Evolutionary conservation across 1,284 basidiomycete species (phyloP).

Genomic region (Malassezia equina): DNA sequence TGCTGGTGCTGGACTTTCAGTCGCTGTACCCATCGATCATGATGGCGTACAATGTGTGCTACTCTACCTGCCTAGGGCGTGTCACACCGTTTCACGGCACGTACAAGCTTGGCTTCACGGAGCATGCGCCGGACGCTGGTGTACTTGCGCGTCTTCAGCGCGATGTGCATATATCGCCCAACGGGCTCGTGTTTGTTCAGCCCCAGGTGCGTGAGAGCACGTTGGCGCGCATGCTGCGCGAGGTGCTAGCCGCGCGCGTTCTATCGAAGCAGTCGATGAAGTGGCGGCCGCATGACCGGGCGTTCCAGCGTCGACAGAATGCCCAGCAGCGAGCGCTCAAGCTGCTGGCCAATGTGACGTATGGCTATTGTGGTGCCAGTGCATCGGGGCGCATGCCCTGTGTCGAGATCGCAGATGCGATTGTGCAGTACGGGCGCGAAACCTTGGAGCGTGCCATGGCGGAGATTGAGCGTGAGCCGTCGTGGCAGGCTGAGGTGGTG

Average conservation of each 20-base stretch:
- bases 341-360: constrained; percentile 51
- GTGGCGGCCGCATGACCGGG: constrained; percentile 61
- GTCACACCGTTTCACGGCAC: constrained; percentile 70
- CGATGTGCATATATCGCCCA: constrained; percentile 62
- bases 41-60: constrained; percentile 77
- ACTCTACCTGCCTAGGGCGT: constrained; percentile 79
- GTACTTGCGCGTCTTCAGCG: constrained; percentile 61
- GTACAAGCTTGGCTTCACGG: constrained; percentile 70
- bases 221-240: constrained; percentile 79
- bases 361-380: constrained; percentile 85
- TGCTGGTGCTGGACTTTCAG: constrained; percentile 89
- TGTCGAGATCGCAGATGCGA: constrained; percentile 93
- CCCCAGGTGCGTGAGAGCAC: constrained; percentile 71
- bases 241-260: constrained; percentile 86
- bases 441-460: constrained; percentile 89
- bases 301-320: constrained; percentile 37
- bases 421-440: constrained; percentile 89
- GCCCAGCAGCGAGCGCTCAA: constrained; percentile 40
- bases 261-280: constrained; percentile 98
- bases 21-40: constrained; percentile 91
- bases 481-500: constrained; percentile 84
- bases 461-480: constrained; percentile 59
- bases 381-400: constrained; percentile 96
- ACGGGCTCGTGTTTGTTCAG: constrained; percentile 88
- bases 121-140: constrained; percentile 63